Evolutionary conservation across 2,329 filamentous ascomycete species (phyloP).

Genomic region (Grosmannia serpens): DNA sequence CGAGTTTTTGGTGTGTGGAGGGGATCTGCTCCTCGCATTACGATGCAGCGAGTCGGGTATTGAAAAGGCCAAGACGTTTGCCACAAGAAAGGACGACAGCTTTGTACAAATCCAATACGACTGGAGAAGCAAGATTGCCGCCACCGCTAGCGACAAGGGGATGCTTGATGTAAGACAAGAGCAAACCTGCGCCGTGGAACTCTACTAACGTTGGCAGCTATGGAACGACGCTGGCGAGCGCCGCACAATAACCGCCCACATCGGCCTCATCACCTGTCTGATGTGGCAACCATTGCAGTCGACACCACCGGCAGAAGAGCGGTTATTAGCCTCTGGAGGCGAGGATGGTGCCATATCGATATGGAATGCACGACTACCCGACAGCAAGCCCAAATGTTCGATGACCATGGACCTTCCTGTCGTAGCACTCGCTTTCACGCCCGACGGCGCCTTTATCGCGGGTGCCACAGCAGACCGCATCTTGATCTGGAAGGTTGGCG

Average conservation of each 20-base stretch:
- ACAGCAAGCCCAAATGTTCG: constrained; percentile 45
- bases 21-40: constrained; percentile 39
- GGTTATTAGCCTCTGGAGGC: constrained; percentile 48
- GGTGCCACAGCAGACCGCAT: constrained; percentile 47
- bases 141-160: constrained; percentile 49
- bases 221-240: constrained; percentile 43
- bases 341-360: constrained; percentile 52
- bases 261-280: constrained; percentile 44
- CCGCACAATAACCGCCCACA: constrained; percentile 46
- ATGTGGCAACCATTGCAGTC: constrained; percentile 47
- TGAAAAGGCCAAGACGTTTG: constrained; percentile 33
- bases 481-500: constrained; percentile 54
- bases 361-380: constrained; percentile 46
- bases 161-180: constrained; percentile 42
- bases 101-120: constrained; percentile 48
- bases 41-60: constrained; percentile 36
- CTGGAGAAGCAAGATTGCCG: constrained; percentile 37
- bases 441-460: constrained; percentile 51
- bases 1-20: constrained; percentile 49
- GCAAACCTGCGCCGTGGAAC: not conserved
- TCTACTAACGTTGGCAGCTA: constrained; percentile 25
- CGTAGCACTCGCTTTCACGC: constrained; percentile 49
- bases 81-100: constrained; percentile 40
- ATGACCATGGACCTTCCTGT: constrained; percentile 48
- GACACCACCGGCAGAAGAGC: constrained; percentile 31